Base-by-base conservation (phyloP, 768 basidiomycete genomes). In the Gymnopilus junonius region DNA sequence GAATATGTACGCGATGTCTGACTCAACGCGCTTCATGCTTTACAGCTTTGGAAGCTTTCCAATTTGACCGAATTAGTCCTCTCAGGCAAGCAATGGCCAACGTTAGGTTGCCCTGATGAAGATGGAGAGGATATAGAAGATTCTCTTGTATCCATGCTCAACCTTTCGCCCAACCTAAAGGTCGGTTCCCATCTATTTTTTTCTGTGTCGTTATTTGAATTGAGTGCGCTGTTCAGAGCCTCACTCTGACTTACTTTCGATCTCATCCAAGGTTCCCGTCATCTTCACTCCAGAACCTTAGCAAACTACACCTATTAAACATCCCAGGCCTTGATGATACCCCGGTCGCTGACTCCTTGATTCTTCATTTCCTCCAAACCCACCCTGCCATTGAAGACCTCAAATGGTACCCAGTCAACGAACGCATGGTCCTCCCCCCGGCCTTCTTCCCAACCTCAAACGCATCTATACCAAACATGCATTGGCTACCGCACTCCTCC, bases 371-470 rank as follows among this genome's bases (percentile, higher is more conserved):
- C 39, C 53, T 75, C 12, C 46, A 64, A 21, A 25, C 57, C 1
- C 73, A 75, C 60, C 67, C 70, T 6, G 62, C 65, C 10, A 69
- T 75, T 23, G 68, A 72, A 53, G 69, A 70, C 31, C 66, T 74
- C 15, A 51, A 42, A 1, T 75, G 74, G 74, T 68, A 68, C 55
- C 73, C 74, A 3, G 35, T 59, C 17, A 59, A 66, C 61, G 45
- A 64, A 15, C 50, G 57, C 1, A 53, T 67, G 25, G 45, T 39
- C 8, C 59, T 69, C 8, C 32, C 62, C 1, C 43, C 31, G 72
- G 71, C 10, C 55, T 67, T 46, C 60, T 75, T 3, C 69, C 71
- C 14, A 54, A 57, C 25, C 63, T 75, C 53, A 68, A 61, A 61
- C 46, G 63, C 7, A 65, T 74, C 7, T 59, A 48, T 14, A 68